Conservation (phyloP, 495 filamentous ascomycete genomes). For the Oidiodendron maius region DNA sequence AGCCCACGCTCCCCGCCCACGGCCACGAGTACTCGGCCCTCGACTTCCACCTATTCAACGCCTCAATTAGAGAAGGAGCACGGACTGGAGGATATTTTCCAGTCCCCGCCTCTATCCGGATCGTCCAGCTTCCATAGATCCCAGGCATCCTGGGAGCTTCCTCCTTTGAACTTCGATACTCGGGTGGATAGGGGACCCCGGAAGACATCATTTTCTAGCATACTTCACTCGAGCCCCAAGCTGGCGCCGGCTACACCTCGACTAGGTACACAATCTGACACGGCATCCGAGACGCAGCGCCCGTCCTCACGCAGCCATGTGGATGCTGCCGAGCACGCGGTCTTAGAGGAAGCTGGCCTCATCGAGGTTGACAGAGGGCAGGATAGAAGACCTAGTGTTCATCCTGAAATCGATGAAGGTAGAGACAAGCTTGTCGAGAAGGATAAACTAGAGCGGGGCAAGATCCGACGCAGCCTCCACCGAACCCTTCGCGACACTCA, state of each 20-base stretch:
- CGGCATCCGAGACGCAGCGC: constrained; percentile 17
- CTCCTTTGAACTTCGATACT: constrained; percentile 33
- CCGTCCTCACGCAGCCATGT: constrained; percentile 22
- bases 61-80: constrained; percentile 18
- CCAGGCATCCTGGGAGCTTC: constrained; percentile 47
- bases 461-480: constrained; percentile 81
- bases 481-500: constrained; percentile 85
- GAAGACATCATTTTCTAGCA: constrained; percentile 15
- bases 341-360: constrained; percentile 47
- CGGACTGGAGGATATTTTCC: constrained; percentile 20
- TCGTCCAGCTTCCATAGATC: constrained; percentile 39
- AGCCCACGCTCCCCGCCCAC: constrained; percentile 24
- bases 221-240: constrained; percentile 17
- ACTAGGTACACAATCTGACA: constrained; percentile 17
- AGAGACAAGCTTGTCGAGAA: constrained; percentile 30
- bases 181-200: constrained; percentile 20
- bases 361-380: constrained; percentile 22
- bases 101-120: constrained; percentile 20
- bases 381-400: constrained; percentile 13
- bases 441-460: constrained; percentile 41
- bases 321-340: constrained; percentile 40
- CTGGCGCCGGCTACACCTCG: constrained; percentile 11
- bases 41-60: constrained; percentile 14
- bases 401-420: constrained; percentile 19
- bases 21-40: constrained; percentile 18